Base-by-base conservation (phyloP, 2,329 filamentous ascomycete genomes). In the Gnomoniopsis sp. region DNA sequence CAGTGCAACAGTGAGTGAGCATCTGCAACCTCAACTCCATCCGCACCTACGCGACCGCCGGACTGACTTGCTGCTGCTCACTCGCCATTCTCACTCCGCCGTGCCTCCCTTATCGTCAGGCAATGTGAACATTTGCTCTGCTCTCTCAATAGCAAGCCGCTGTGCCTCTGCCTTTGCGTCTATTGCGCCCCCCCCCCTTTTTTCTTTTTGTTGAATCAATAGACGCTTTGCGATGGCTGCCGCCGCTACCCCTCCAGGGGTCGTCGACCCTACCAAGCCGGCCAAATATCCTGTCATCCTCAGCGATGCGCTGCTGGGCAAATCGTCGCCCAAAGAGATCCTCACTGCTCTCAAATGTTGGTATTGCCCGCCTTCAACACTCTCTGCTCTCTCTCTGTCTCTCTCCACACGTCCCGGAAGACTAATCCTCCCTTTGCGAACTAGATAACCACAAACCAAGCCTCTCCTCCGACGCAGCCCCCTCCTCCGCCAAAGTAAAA, bases 261-360 rank as follows among this genome's bases (percentile, higher is more conserved):
- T 79, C 56, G 78, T 87, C 59, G 84, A 88, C 71, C 82, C 84
- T 61, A 85, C 84, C 56, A 81, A 83, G 71, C 75, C 77, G 59
- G 83, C 78, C 59, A 83, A 84, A 67, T 88, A 87, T 67, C 85
- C 84, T 52, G 80, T 88, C 57, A 78, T 88, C 49, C 75, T 88
- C 48, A 86, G 85, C 69, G 85, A 88, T 65, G 80, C 81, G 30
- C 73, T 88, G 34, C 73, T 86, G 38, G 81, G 82, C 46, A 82
- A 80, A 62, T 71, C 80, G 62, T 71, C 80, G 1, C 73, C 80
- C 34, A 83, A 82, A 63, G 82, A 86, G 61, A 74, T 83, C 50
- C 86, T 83, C 65, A 87, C 84, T 1, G 81, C 81, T 56, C 76
- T 88, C 51, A 75, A 80, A 72, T 88, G 85, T 87, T 77, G 61